Conservation (phyloP, 2,329 filamentous ascomycete genomes). For the Fusarium dimerum region DNA sequence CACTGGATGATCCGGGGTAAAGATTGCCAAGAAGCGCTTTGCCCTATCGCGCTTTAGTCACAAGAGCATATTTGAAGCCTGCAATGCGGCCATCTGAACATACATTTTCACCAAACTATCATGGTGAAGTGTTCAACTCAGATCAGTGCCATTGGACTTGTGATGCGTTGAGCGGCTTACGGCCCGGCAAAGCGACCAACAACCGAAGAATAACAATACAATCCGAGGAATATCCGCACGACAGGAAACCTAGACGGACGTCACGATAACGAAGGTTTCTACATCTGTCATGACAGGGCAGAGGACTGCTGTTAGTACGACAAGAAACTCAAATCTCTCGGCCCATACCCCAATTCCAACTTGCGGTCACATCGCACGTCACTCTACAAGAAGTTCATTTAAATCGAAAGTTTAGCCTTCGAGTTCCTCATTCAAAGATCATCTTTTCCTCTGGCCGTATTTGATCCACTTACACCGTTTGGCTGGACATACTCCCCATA, state of each 20-base stretch:
- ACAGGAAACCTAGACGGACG: conserved; percentile 6
- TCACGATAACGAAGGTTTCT: conserved; percentile 12
- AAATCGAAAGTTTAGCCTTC: neutral
- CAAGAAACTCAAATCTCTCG: conserved; percentile 7
- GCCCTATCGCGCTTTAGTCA: neutral
- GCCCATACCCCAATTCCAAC: conserved; percentile 1
- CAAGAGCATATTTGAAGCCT: neutral
- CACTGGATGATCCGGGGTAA: neutral
- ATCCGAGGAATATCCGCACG: conserved; percentile 27
- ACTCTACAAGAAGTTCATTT: neutral
- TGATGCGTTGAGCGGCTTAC: conserved; percentile 15
- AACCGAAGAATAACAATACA: conserved; percentile 24
- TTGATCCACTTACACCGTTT: neutral
- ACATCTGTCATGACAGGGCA: conserved; percentile 5
- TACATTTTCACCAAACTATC: neutral
- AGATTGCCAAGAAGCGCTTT: neutral
- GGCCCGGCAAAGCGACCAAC: conserved; percentile 24
- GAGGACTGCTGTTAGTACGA: conserved; percentile 5
- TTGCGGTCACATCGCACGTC: neutral
- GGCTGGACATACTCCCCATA: neutral
- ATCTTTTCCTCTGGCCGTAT: neutral
- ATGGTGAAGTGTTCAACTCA: too few relatives aligned
- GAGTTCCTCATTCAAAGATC: neutral
- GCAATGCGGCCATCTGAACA: neutral
- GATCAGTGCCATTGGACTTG: neutral